Base-by-base conservation (phyloP, 2,329 filamentous ascomycete genomes). In the Colletotrichum sp. region DNA sequence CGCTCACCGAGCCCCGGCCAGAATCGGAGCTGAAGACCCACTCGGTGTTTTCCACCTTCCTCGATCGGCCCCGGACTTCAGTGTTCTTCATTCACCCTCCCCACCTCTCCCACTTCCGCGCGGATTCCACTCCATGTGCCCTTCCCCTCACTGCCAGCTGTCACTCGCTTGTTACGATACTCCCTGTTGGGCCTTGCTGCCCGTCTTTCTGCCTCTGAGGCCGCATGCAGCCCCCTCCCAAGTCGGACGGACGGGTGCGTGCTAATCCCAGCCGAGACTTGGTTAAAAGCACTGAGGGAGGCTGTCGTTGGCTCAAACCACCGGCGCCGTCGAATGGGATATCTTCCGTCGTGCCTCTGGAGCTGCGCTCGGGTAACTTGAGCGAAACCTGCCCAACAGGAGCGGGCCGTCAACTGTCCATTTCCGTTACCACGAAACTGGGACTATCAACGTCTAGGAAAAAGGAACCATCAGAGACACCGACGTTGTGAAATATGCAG, bases 81-180 rank as follows among this genome's bases (percentile, higher is more conserved):
- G 34, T 36, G 34, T 16, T 56, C 66, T 34, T 68, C 66, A 70
- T 18, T 13, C 32, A 13, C 34, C 66, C 66, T 38, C 66, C 66
- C 71, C 66, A 48, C 26, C 34, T 58, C 62, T 43, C 13, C 13
- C 21, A 28, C 60, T 38, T 16, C 30, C 18, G 26, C 18, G 18
- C 28, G 58, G 18, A 32, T 48, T 56, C 32, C 38, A 24, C 66
- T 70, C 48, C 38, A 55, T 16, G n/a, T 65, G 43, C 15, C 26
- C 43, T 55, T 34, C n/a, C 71, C 71, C 48, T 60, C 43, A 65
- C 26, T 66, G 71, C 71, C 66, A 73, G 28, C 48, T 73, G 71
- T 65, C 48, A 58, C 26, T 70, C 15, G 43, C 16, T 30, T 18
- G 21, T 18, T 9, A 61, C 18, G 55, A 18, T 38, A 21, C 24